phyloP scores from a whole-genome alignment of 148 eudicot species.

The Amaranthus cruentus region DNA sequence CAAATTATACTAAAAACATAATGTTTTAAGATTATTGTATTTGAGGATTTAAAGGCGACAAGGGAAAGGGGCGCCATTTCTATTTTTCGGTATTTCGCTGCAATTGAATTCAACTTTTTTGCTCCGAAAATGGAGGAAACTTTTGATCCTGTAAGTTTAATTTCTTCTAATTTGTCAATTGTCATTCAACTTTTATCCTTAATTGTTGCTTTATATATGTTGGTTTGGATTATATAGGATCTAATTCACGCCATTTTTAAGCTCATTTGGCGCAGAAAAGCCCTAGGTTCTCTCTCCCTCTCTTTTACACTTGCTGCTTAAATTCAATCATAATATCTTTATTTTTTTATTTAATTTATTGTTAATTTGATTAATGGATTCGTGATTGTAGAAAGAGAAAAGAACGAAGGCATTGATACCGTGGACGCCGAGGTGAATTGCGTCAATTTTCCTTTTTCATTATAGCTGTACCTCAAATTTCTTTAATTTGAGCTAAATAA shows the following conservation, averaged over 20 bases:
- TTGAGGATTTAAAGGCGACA: not conserved
- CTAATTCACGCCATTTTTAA: conserved; percentile 80
- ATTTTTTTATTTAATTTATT: not conserved
- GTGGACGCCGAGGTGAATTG: conserved; percentile 40
- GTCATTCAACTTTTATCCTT: not conserved
- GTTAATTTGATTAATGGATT: not conserved
- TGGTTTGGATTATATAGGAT: conserved; percentile 37
- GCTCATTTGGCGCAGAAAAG: conserved; percentile 63
- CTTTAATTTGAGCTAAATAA: not conserved
- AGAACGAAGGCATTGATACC: conserved; percentile 42
- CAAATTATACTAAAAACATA: too few species aligned
- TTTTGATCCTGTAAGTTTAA: conserved; percentile 42
- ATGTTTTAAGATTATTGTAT: too few species aligned
- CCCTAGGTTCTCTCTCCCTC: conserved; percentile 39
- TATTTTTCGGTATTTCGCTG: not conserved
- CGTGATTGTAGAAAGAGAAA: conserved; percentile 49
- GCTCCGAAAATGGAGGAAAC: conserved; percentile 35
- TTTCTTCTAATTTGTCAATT: not conserved
- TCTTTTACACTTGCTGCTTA: not conserved
- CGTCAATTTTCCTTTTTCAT: not conserved
- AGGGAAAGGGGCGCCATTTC: conserved; percentile 11
- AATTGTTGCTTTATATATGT: not conserved
- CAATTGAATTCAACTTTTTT: not conserved
- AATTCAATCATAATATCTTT: not conserved
- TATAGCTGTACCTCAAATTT: not conserved